A percentile compares a stretch with the other conserved stretches of the same genome.
Evolutionary conservation across 352 stramenopile genomes (phyloP).

Genomic region (Nothophytophthora sp.): DNA sequence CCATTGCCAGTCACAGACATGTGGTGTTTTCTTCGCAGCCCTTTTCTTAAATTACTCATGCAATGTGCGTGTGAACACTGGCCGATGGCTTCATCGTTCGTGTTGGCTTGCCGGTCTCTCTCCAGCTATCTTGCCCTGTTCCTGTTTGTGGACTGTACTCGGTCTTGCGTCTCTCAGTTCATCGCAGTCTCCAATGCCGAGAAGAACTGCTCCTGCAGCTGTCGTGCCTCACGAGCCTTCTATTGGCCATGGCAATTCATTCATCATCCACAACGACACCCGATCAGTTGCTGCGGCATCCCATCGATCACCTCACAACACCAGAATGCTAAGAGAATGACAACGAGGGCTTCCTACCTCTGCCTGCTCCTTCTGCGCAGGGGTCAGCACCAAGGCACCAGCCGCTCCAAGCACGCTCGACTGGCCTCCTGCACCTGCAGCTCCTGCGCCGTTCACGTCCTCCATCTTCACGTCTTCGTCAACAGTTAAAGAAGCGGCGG

Average conservation of each 20-base stretch:
- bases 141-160: too few relatives aligned
- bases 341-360: constrained; percentile 27
- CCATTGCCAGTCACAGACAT: constrained; percentile 8
- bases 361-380: constrained; percentile 41
- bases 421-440: constrained; percentile 7
- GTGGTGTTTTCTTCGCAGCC: constrained; percentile 19
- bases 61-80: not conserved
- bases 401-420: constrained; percentile 5
- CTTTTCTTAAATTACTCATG: constrained; percentile 36
- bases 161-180: too few relatives aligned
- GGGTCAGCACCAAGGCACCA: constrained; percentile 13
- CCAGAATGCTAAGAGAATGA: too few relatives aligned
- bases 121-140: not conserved
- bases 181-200: constrained; percentile 50
- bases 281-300: not conserved
- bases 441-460: constrained; percentile 22
- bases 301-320: not conserved
- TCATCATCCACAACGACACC: constrained; percentile 1
- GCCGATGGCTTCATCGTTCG: not conserved
- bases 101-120: not conserved
- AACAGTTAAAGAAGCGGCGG: constrained; percentile 5
- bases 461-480: constrained; percentile 63
- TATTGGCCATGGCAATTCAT: constrained; percentile 29
- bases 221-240: constrained; percentile 45
- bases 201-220: constrained; percentile 74